phyloP scores from a whole-genome alignment of 1,139 yeast species.

The Lodderomyces beijingensis region DNA sequence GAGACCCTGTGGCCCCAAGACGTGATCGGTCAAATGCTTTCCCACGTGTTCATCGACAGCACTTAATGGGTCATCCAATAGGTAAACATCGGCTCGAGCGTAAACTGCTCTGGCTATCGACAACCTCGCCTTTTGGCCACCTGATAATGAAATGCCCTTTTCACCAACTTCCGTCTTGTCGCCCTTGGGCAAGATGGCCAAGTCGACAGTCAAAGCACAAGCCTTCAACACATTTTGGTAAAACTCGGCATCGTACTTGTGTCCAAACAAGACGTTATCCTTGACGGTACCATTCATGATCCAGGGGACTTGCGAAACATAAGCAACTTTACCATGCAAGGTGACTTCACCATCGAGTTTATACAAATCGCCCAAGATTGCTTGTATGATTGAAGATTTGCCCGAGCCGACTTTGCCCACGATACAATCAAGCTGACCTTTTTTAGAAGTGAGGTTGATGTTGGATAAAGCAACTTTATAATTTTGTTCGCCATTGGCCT shows the following conservation, averaged over 20 bases:
- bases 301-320: conserved; percentile 91
- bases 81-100: conserved; percentile 33
- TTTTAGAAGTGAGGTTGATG: conserved; percentile 63
- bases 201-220: conserved; percentile 35
- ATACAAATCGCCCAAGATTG: conserved; percentile 81
- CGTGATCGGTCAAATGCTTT: conserved; percentile 27
- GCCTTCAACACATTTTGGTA: conserved; percentile 29
- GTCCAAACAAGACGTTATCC: conserved; percentile 38
- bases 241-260: conserved; percentile 24
- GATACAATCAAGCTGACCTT: conserved; percentile 81
- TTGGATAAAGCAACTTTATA: conserved; percentile 74
- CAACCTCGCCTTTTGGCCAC: conserved; percentile 39
- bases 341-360: conserved; percentile 72
- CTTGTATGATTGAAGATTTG: conserved; percentile 81
- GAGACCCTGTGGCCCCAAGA: conserved; percentile 78
- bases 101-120: conserved; percentile 39
- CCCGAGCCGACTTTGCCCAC: conserved; percentile 95
- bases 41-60: conserved; percentile 39
- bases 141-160: conserved; percentile 38
- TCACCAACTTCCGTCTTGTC: conserved; percentile 40
- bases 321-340: conserved; percentile 78
- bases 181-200: conserved; percentile 32
- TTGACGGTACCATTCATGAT: conserved; percentile 35
- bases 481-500: conserved; percentile 54
- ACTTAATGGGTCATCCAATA: conserved; percentile 32